Evolutionary conservation across 1,284 basidiomycete species (phyloP).

Genomic region (Erythrobasidium hasegawianum): DNA sequence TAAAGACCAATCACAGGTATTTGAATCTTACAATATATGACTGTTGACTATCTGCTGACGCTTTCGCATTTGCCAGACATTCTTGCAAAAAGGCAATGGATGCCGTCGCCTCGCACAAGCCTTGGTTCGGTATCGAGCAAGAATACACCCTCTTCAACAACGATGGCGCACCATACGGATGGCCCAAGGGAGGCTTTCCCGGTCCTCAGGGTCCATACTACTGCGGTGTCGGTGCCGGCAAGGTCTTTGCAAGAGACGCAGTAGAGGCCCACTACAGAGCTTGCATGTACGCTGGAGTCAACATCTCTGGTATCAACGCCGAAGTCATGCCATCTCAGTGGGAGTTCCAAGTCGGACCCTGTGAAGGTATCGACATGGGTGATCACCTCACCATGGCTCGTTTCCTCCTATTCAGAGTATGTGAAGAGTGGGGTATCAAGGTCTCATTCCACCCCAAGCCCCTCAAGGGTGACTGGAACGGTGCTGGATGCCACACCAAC

Average conservation of each 20-base stretch:
- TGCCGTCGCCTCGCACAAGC: conserved; percentile 67
- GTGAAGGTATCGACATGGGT: conserved; percentile 86
- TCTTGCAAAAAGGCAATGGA: conserved; percentile 81
- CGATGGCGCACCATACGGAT: conserved; percentile 87
- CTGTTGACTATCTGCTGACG: too few species aligned
- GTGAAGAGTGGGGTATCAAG: conserved; percentile 75
- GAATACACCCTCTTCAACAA: conserved; percentile 73
- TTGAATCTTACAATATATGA: too few species aligned
- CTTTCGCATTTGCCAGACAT: conserved; percentile 36
- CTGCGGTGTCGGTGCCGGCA: conserved; percentile 98
- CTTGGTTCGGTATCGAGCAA: conserved; percentile 77
- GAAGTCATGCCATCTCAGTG: conserved; percentile 99
- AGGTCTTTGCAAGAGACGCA: conserved; percentile 96
- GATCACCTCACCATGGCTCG: conserved; percentile 98
- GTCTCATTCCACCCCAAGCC: conserved; percentile 99
- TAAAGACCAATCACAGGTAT: conserved; percentile 89
- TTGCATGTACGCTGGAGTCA: conserved; percentile 93
- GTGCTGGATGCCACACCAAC: conserved; percentile 83
- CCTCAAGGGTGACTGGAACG: conserved; percentile 97
- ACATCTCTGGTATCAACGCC: conserved; percentile 99
- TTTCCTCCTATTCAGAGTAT: conserved; percentile 53
- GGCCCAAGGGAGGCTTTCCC: conserved; percentile 93
- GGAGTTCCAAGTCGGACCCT: conserved; percentile 48
- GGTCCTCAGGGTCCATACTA: conserved; percentile 99
- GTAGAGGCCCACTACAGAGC: conserved; percentile 97